Evolutionary conservation across 495 filamentous ascomycete species (phyloP).

Genomic region (Penicillium soppii): DNA sequence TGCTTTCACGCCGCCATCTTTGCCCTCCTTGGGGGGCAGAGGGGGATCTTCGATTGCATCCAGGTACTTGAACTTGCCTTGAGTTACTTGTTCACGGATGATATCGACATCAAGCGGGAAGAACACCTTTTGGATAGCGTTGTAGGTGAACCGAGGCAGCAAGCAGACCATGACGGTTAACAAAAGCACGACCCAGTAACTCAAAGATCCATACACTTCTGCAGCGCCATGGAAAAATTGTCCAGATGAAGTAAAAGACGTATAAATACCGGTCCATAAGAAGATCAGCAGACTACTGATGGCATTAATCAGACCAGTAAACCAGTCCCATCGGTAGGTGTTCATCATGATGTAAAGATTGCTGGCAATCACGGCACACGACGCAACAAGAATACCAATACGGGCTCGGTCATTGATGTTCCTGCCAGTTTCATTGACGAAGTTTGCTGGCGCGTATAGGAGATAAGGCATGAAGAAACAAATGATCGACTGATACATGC

Average conservation of each 20-base stretch:
- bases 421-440: slow-evolving; percentile 65
- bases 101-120: slow-evolving; percentile 94
- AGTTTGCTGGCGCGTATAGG: slow-evolving; percentile 65
- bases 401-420: slow-evolving; percentile 73
- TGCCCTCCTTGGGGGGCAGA: slow-evolving; percentile 34
- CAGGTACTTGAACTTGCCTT: slow-evolving; percentile 75
- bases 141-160: slow-evolving; percentile 80
- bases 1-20: slow-evolving; percentile 3
- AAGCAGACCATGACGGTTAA: slow-evolving; percentile 76
- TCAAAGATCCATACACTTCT: slow-evolving; percentile 74
- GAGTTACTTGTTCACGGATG: slow-evolving; percentile 83
- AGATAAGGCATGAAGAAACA: slow-evolving; percentile 91
- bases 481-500: slow-evolving; percentile 89
- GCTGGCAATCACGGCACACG: slow-evolving; percentile 74
- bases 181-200: slow-evolving; percentile 82
- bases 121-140: slow-evolving; percentile 88
- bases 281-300: slow-evolving; percentile 87
- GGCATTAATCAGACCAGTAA: slow-evolving; percentile 74
- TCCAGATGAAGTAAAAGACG: slow-evolving; percentile 60
- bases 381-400: slow-evolving; percentile 79
- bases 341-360: slow-evolving; percentile 96
- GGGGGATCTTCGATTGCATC: slow-evolving; percentile 45
- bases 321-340: slow-evolving; percentile 96
- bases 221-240: slow-evolving; percentile 76
- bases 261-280: slow-evolving; percentile 96